Evolutionary conservation across 768 basidiomycete species (phyloP).

Genomic region (Serpula lacrymans): DNA sequence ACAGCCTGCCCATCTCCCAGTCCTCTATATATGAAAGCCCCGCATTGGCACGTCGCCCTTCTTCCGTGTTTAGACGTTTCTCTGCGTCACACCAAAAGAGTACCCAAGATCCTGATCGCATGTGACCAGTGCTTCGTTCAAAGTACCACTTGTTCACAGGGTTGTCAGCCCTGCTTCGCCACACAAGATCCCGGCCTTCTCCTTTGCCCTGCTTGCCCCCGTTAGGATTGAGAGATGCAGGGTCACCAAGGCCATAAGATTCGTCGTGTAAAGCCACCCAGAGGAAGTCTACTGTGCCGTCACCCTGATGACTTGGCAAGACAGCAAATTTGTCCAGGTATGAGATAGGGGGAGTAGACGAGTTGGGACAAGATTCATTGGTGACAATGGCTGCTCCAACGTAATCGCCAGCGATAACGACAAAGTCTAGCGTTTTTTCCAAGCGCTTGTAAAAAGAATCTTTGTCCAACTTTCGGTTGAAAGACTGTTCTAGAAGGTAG

Average conservation of each 20-base stretch:
- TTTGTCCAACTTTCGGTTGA: constrained; percentile 68
- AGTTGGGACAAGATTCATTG: constrained; percentile 41
- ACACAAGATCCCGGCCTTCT: constrained; percentile 91
- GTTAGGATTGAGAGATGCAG: constrained; percentile 92
- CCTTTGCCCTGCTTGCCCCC: constrained; percentile 89
- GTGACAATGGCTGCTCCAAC: constrained; percentile 94
- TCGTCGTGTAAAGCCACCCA: constrained; percentile 99
- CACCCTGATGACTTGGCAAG: constrained; percentile 90
- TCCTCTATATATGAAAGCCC: constrained; percentile 70
- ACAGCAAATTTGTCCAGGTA: constrained; percentile 99
- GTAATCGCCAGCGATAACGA: constrained; percentile 94
- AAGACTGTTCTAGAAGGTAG: constrained; percentile 83
- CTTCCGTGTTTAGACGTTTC: constrained; percentile 70
- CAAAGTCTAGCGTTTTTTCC: constrained; percentile 77
- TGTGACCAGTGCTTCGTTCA: constrained; percentile 89
- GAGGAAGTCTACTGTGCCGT: constrained; percentile 98
- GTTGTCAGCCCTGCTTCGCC: constrained; percentile 91
- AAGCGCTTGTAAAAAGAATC: constrained; percentile 78
- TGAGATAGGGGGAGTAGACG: constrained; percentile 50
- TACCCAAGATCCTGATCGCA: constrained; percentile 83
- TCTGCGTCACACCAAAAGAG: constrained; percentile 99
- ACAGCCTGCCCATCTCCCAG: constrained; percentile 73
- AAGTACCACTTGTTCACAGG: constrained; percentile 99
- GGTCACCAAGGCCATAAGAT: constrained; percentile 92
- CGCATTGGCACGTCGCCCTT: constrained; percentile 58